Conservation (phyloP, 1,284 basidiomycete species). For the Mrakiaceae sp. region DNA sequence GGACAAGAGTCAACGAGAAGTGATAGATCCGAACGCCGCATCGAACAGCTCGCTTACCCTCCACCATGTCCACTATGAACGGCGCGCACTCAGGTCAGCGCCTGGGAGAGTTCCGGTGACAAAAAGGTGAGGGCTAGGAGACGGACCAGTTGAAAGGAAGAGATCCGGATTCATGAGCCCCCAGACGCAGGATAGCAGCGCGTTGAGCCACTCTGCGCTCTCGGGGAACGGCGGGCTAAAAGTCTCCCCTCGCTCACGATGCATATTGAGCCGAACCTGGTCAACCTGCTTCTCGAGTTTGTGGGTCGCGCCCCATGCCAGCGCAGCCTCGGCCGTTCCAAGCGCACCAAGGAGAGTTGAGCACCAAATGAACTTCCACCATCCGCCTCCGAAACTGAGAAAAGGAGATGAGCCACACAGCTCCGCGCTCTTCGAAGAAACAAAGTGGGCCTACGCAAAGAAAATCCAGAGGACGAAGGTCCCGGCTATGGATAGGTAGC, state of each 20-base stretch:
- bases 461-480: conserved; percentile 41
- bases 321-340: conserved; percentile 34
- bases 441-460: conserved; percentile 40
- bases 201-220: conserved; percentile 53
- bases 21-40: too few species aligned
- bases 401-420: too few species aligned
- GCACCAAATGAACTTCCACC: conserved; percentile 37
- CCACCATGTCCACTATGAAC: background rate
- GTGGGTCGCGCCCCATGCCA: conserved; percentile 36
- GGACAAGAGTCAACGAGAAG: too few species aligned
- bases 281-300: conserved; percentile 46
- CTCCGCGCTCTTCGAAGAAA: too few species aligned
- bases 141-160: background rate
- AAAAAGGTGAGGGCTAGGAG: background rate
- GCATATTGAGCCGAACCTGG: conserved; percentile 38
- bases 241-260: conserved; percentile 41
- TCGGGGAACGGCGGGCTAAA: conserved; percentile 44
- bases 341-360: conserved; percentile 33
- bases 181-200: conserved; percentile 42
- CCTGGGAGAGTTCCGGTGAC: background rate
- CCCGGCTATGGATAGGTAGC: conserved; percentile 31
- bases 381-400: conserved; percentile 28
- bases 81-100: background rate
- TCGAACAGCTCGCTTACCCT: background rate
- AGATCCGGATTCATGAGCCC: conserved; percentile 35